phyloP scores from a whole-genome alignment of 139 green algal genomes.

The Chara braunii region DNA sequence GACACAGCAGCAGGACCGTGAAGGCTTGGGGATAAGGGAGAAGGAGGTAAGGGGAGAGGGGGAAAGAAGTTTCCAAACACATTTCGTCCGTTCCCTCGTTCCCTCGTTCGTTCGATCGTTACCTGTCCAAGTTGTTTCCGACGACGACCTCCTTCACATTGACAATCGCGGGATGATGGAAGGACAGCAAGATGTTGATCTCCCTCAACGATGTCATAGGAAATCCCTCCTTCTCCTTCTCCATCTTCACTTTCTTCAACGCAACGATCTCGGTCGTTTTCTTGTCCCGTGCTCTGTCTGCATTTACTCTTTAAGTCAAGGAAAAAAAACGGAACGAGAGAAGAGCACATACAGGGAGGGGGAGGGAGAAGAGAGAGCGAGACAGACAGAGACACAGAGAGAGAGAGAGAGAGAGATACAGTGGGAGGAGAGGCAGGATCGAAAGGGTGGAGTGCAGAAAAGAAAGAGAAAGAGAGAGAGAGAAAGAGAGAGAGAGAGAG shows the following conservation, averaged over 20 bases:
- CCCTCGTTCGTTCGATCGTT: too few species aligned
- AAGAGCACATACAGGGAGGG: conserved; percentile 10
- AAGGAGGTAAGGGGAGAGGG: too few species aligned
- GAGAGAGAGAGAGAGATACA: too few species aligned
- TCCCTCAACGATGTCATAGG: conserved; percentile 88
- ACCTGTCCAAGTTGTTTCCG: conserved; percentile 36
- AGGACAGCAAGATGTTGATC: conserved; percentile 91
- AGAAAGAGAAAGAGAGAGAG: too few species aligned
- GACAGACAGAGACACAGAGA: conserved; percentile 1
- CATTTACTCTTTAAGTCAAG: conserved; percentile 19
- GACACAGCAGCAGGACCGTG: too few species aligned
- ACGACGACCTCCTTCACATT: conserved; percentile 84
- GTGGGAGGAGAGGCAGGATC: too few species aligned
- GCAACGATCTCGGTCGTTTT: conserved; percentile 68
- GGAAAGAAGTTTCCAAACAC: conserved; percentile 58
- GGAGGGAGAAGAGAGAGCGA: too few species aligned
- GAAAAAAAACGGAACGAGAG: not conserved
- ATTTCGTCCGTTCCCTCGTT: not conserved
- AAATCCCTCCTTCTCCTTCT: conserved; percentile 86
- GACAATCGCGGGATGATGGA: conserved; percentile 88
- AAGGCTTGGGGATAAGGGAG: too few species aligned
- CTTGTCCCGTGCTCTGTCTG: conserved; percentile 59
- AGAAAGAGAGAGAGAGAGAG: too few species aligned
- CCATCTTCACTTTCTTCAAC: conserved; percentile 94
- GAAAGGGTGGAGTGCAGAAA: not conserved